Conservation (phyloP, 495 filamentous ascomycete species). For the Penicillium daleae region DNA sequence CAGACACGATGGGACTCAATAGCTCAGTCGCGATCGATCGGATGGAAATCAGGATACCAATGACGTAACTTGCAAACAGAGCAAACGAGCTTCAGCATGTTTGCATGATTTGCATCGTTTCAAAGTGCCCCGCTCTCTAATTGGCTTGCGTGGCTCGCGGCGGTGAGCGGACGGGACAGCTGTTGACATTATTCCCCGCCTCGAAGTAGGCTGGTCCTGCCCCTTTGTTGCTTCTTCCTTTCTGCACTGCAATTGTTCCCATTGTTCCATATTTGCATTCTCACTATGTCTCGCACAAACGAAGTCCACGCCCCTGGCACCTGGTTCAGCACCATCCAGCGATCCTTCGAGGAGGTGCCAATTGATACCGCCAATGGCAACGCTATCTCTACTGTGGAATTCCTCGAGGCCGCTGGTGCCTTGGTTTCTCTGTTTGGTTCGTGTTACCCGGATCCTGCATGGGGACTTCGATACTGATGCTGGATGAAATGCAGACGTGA, state of each 20-base stretch:
- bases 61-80: constrained; percentile 35
- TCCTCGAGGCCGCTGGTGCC: constrained; percentile 87
- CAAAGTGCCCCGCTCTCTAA: constrained; percentile 3
- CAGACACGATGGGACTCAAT: constrained; percentile 16
- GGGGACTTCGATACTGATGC: constrained; percentile 10
- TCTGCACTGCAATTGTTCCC: constrained; percentile 18
- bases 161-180: constrained; percentile 27
- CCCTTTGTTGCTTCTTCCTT: constrained; percentile 10
- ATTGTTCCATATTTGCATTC: background rate
- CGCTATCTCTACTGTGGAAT: constrained; percentile 80
- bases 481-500: constrained; percentile 59
- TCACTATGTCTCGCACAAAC: constrained; percentile 35
- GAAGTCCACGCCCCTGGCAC: constrained; percentile 64
- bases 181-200: constrained; percentile 15
- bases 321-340: constrained; percentile 81
- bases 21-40: constrained; percentile 17
- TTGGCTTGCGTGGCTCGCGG: constrained; percentile 28
- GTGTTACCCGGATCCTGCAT: constrained; percentile 23
- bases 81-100: constrained; percentile 6
- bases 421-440: constrained; percentile 85
- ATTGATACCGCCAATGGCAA: constrained; percentile 71
- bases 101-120: constrained; percentile 24
- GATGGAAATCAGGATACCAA: constrained; percentile 20
- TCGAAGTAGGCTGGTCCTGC: background rate
- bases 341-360: constrained; percentile 80